A percentile compares a stretch with the other conserved stretches of the same genome.
Evolutionary conservation across 257 asterid genomes (phyloP).

Genomic region (Vinca minor): DNA sequence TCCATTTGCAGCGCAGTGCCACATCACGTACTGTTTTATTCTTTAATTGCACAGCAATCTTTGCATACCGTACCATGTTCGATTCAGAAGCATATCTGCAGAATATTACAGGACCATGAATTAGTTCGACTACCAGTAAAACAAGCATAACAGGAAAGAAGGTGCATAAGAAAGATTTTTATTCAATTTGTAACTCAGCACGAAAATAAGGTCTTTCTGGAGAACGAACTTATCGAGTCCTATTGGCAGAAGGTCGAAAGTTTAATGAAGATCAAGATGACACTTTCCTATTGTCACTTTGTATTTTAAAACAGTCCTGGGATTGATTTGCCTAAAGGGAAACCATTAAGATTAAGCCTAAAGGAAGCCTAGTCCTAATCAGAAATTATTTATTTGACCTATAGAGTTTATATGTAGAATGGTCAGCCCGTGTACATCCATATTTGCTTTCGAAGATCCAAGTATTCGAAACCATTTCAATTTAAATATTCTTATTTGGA

Average conservation of each 20-base stretch:
- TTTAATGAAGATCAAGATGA: neutral
- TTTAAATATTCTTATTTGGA: neutral
- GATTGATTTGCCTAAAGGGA: neutral
- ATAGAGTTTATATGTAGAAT: no score
- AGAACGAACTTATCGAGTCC: neutral
- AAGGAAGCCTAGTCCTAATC: no score
- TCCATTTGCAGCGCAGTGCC: constrained; percentile 95
- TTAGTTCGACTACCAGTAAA: neutral
- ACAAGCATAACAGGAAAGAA: neutral
- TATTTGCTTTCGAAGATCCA: no score
- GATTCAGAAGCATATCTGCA: constrained; percentile 77
- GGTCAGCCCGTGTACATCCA: no score
- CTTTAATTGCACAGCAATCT: constrained; percentile 67
- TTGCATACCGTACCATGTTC: constrained; percentile 68
- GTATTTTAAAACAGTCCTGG: neutral
- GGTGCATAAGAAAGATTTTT: neutral
- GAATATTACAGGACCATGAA: constrained; percentile 8
- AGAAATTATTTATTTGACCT: no score
- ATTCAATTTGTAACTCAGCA: neutral
- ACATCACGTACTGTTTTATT: constrained; percentile 91
- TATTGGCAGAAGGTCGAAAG: neutral
- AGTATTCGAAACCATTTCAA: no score
- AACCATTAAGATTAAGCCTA: neutral
- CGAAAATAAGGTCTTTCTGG: neutral
- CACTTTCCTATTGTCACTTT: neutral